phyloP scores from a whole-genome alignment of 306 rosid species.

The Sicyos baderoa region DNA sequence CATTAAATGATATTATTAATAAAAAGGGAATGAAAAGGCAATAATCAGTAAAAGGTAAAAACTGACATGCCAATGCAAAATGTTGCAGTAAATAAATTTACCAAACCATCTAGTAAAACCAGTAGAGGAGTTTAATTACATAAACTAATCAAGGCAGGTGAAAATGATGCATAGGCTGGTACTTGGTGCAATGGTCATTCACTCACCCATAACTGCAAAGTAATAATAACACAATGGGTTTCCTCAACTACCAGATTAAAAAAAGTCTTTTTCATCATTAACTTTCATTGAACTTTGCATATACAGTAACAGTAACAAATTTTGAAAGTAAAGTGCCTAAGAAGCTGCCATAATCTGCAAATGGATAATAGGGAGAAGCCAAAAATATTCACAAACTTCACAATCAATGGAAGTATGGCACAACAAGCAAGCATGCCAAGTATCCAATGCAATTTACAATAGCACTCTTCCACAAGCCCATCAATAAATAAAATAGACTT shows the following conservation, averaged over 20 bases:
- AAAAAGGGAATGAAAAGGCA: constrained; percentile 6
- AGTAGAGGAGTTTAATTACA: not conserved
- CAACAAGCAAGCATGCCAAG: constrained; percentile 13
- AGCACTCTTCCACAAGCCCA: not conserved
- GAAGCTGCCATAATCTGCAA: not conserved
- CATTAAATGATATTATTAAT: not conserved
- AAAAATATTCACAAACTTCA: constrained; percentile 9
- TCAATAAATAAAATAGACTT: not conserved
- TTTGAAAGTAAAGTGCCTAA: constrained; percentile 9
- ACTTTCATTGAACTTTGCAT: constrained; percentile 12
- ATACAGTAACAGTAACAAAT: not conserved
- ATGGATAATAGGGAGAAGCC: constrained; percentile 7
- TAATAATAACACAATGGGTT: constrained; percentile 15
- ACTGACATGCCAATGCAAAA: constrained; percentile 10
- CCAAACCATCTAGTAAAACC: constrained; percentile 23
- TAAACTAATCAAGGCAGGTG: not conserved
- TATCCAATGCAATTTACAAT: constrained; percentile 8
- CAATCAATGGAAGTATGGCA: constrained; percentile 13
- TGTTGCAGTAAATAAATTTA: constrained; percentile 24
- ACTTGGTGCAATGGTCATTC: not conserved
- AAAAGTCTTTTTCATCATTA: constrained; percentile 13
- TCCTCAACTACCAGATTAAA: constrained; percentile 12
- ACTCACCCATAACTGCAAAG: constrained; percentile 18
- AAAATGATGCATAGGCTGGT: constrained; percentile 5
- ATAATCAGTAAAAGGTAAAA: constrained; percentile 7